Conservation (phyloP, 768 basidiomycete genomes). For the Phylloporus sp. region DNA sequence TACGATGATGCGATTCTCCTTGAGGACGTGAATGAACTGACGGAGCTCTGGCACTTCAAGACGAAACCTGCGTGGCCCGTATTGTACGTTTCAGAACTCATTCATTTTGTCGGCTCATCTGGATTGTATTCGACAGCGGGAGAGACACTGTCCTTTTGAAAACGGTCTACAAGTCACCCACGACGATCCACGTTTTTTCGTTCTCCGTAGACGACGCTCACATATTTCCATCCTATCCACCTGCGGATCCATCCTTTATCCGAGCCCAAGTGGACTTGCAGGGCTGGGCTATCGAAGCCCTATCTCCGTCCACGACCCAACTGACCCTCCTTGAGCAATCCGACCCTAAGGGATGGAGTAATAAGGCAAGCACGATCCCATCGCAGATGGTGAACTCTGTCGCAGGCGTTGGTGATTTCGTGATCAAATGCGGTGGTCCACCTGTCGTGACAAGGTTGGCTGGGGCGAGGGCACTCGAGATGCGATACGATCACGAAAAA, state of each 20-base stretch:
- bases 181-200: slow-evolving; percentile 90
- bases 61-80: slow-evolving; percentile 92
- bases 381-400: slow-evolving; percentile 88
- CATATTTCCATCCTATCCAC: slow-evolving; percentile 73
- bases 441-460: slow-evolving; percentile 84
- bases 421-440: slow-evolving; percentile 93
- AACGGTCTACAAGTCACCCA: slow-evolving; percentile 96
- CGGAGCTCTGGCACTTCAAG: slow-evolving; percentile 91
- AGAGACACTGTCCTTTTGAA: slow-evolving; percentile 88
- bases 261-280: slow-evolving; percentile 97
- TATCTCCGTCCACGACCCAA: slow-evolving; percentile 92
- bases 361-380: slow-evolving; percentile 83
- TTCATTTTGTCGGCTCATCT: slow-evolving; percentile 1
- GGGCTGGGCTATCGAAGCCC: slow-evolving; percentile 94
- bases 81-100: slow-evolving; percentile 53
- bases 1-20: slow-evolving; percentile 83
- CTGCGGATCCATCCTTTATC: slow-evolving; percentile 71
- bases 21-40: slow-evolving; percentile 87
- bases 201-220: slow-evolving; percentile 90
- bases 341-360: slow-evolving; percentile 96
- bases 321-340: slow-evolving; percentile 94
- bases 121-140: slow-evolving; percentile 51
- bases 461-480: slow-evolving; percentile 68
- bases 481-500: slow-evolving; percentile 87
- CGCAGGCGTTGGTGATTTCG: slow-evolving; percentile 92